Evolutionary conservation across 2,329 filamentous ascomycete genomes (phyloP), one percentile per base, ranked within the genome.

Genomic region (Beauveria caledonica): DNA sequence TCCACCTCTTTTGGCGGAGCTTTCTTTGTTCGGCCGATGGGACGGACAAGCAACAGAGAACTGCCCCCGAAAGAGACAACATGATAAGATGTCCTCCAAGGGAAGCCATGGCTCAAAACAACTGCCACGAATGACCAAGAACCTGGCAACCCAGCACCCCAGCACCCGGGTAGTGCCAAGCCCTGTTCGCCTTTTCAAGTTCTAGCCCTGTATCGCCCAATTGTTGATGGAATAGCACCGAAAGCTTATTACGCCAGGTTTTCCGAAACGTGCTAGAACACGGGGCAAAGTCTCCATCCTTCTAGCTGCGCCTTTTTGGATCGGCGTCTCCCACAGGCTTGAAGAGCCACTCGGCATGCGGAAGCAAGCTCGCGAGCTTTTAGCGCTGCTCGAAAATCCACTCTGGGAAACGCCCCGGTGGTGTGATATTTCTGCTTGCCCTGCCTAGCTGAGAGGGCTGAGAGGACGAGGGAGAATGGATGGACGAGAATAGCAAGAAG

Each of bases 211-310:
- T 49, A 39, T 50, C 33, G 23, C 36, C 46, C 11, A 36, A 15
- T 42, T 50, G 48, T 50, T 36, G 23, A 33, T 50, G 19, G 39
- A 46, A 50, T 42, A 58, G 55, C 11, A 23, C 46, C 55, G 45
- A 58, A 36, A 58, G 36, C 33, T 58, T 57, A 57, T 48, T 57
- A 36, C 6, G 33, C 54, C 54, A 49, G 27, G 54, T 25, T 48
- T 57, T 57, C 44, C 54, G 54, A 57, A 57, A 48, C 54, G 27
- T 48, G 21, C 54, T 39, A 57, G 53, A 48, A 46, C 42, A 56
- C 42, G 27, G 42, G 42, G 42, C 17, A 5, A 55, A 56, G 33
- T 36, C 33, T 36, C 33, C 33, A 36, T 36, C 33, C 33, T 36
- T 36, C 33, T 13, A 44, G 54, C 44, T 57, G 36, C 44, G 54